Evolutionary conservation across 495 filamentous ascomycete genomes (phyloP).

Genomic region (Podospora fimiseda): DNA sequence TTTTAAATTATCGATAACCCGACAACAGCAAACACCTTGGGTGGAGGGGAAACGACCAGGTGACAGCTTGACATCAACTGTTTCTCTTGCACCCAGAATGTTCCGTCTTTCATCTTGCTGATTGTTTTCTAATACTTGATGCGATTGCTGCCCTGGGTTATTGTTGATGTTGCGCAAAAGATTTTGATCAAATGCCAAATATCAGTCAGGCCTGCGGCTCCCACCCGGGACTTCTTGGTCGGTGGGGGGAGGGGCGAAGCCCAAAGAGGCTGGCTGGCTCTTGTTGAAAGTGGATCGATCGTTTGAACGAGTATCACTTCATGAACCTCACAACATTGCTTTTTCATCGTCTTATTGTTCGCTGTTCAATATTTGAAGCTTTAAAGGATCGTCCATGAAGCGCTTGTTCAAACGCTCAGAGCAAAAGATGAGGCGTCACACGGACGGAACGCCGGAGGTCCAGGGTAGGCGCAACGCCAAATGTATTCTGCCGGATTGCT

Average conservation of each 20-base stretch:
- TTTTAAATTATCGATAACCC: slow-evolving; percentile 6
- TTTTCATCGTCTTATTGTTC: too few species aligned
- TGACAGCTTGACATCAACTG: slow-evolving; percentile 17
- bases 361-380: too few species aligned
- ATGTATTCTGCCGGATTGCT: background rate
- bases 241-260: background rate
- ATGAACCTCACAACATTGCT: too few species aligned
- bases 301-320: background rate
- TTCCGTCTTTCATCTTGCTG: background rate
- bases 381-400: too few species aligned
- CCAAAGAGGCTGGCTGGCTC: background rate
- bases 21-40: slow-evolving; percentile 1
- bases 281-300: background rate
- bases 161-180: background rate
- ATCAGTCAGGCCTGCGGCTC: background rate
- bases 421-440: too few species aligned
- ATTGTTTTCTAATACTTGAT: background rate
- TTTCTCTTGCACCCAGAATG: slow-evolving; percentile 7
- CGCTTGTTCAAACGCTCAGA: too few species aligned
- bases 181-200: background rate
- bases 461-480: background rate
- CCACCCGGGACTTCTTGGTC: background rate
- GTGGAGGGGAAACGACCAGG: slow-evolving; percentile 19
- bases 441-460: background rate
- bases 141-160: background rate